Evolutionary conservation across 1,284 basidiomycete genomes (phyloP), one percentile per base, ranked within the genome.

Genomic region (Lentinus polychrous): DNA sequence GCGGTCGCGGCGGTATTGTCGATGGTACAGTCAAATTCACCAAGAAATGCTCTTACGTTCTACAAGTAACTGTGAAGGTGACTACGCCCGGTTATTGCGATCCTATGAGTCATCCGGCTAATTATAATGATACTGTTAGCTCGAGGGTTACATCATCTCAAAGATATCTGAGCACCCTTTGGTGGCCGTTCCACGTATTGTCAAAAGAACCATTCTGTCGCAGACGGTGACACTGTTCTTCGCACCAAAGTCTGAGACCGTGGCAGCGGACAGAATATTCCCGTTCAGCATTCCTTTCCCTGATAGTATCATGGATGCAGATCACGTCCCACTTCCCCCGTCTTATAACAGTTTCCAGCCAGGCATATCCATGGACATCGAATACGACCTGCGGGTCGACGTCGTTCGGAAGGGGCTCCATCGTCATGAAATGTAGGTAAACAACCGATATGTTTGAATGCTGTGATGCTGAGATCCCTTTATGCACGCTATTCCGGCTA

Each of bases 211-310:
- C 7, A 31, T 74, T 20, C 47, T 74, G 12, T 61, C 62, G 6
- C 53, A 61, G 24, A 63, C 60, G n/a, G 48, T 63, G 2, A 58
- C 62, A 2, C 55, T 73, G 8, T 66, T 68, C 51, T 52, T 63
- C 17, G 53, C 62, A 6, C 44, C 56, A 10, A 32, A 52, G 15
- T 46, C 56, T 27, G 52, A 50, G 37, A 54, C 50, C 33, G 57
- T 60, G 18, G 51, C 58, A 2, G 65, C 62, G 46, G 61, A 60
- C 27, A 58, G 64, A 11, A 57, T 61, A 14, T 63, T 64, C 50
- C 52, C 60, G 2, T 75, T 77, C 58, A 62, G 65, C 20, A 62
- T 75, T 8, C 59, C 68, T 2, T 65, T 75, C 52, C 72, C 73
- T 2, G 54, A 57, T 4, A 56, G 61, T 35, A 58, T 69, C 27